Conservation (phyloP, 805 yeast species). For the Huiozyma naganishii region DNA sequence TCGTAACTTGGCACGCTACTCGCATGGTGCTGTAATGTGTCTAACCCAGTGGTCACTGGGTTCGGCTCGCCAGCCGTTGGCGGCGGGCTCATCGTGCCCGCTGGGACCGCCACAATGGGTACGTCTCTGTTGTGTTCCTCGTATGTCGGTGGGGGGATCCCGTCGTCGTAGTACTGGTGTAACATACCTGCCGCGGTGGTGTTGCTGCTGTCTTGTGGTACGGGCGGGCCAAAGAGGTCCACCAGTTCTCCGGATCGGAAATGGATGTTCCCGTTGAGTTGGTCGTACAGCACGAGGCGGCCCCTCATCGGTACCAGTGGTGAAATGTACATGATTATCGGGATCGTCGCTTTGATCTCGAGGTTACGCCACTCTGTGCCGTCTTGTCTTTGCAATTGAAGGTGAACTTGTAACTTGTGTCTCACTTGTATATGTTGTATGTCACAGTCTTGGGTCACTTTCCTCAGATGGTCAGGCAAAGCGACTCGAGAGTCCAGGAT, state of each 20-base stretch:
- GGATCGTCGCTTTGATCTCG: conserved; percentile 79
- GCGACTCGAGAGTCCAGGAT: conserved; percentile 47
- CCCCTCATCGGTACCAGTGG: conserved; percentile 61
- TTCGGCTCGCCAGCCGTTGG: not conserved
- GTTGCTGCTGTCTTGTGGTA: not conserved
- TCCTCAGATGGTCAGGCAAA: conserved; percentile 59
- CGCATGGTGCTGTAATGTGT: not conserved
- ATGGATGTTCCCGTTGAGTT: conserved; percentile 30
- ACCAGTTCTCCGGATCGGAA: conserved; percentile 31
- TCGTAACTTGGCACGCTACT: not conserved
- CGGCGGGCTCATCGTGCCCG: not conserved
- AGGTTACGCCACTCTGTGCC: conserved; percentile 66
- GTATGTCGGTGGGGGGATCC: conserved; percentile 1
- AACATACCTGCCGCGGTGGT: not conserved
- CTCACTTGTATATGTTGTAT: conserved; percentile 54
- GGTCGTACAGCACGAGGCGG: conserved; percentile 29
- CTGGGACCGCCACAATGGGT: not conserved
- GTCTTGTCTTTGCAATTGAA: conserved; percentile 37
- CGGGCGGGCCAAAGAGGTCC: conserved; percentile 15
- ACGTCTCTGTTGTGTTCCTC: conserved; percentile 1
- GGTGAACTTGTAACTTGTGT: conserved; percentile 68
- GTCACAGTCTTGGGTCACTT: conserved; percentile 76
- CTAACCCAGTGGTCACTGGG: not conserved
- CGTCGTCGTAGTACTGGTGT: not conserved
- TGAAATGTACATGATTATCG: conserved; percentile 56